Evolutionary conservation across 2,329 filamentous ascomycete genomes (phyloP), one percentile per base, ranked within the genome.

Genomic region (Neofusicoccum kwambonambiense): DNA sequence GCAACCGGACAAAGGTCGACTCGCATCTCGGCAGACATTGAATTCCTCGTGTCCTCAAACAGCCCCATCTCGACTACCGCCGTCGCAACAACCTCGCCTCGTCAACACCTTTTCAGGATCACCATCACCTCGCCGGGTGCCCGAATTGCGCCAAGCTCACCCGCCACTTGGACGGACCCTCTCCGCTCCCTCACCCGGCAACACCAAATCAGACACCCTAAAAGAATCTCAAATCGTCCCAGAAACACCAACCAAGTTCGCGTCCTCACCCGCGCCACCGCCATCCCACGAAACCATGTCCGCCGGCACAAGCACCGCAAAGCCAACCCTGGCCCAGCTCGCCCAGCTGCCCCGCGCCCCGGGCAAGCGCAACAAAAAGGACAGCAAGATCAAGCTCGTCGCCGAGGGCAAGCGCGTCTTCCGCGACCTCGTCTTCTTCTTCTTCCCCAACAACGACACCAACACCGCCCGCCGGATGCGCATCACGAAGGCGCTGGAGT

Each of bases 391-490:
- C 56, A 70, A 71, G 31, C 67, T 77, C 13, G 68, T 69, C 3
- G 70, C 76, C 4, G 75, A 76, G 62, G 50, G 65, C 3, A 74
- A 70, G 50, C 76, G 77, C 44, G 61, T 78, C 19, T 68, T 79
- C 39, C 72, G 70, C 19, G 61, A 42, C 44, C 37, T 64, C 35
- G 64, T 66, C 12, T 66, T 66, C 37, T 66, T 58, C 39, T 97
- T 95, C 74, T 86, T 96, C 5, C 94, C 93, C 0, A 90, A 95
- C 69, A 87, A 92, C 68, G 89, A 94, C 68, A 84, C 90, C 52
- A 86, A 89, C 37, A 84, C 85, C 11, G 81, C 85, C 7, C 86
- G 93, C 44, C 86, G 86, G 63, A 77, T 88, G 65, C 88, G 91
- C 3, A 96, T 97, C 61, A 84, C 84, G 35, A 93, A 89, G 74